Percentiles rank a stretch among this genome's conserved stretches.
Evolutionary conservation across 495 filamentous ascomycete species (phyloP).

Genomic region (Penicillium pulvis): DNA sequence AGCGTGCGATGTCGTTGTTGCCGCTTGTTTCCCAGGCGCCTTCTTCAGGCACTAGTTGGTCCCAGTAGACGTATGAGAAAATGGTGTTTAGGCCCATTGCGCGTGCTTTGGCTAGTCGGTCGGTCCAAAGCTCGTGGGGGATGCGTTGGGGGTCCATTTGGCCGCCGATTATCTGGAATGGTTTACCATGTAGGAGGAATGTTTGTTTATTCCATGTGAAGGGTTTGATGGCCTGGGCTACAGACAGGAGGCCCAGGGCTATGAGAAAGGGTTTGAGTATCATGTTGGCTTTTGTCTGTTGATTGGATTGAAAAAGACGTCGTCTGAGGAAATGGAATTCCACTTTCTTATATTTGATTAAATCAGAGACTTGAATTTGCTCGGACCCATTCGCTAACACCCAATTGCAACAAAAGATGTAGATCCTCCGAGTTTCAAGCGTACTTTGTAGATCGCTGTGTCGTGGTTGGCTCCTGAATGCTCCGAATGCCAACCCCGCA

Average conservation of each 20-base stretch:
- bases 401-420: constrained; percentile 1
- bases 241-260: constrained; percentile 5
- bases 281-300: constrained; percentile 5
- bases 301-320: not conserved
- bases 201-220: constrained; percentile 26
- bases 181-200: constrained; percentile 45
- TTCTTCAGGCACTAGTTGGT: constrained; percentile 40
- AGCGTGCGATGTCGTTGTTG: constrained; percentile 43
- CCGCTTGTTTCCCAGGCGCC: constrained; percentile 33
- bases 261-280: constrained; percentile 3
- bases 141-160: constrained; percentile 55
- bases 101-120: constrained; percentile 40
- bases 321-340: no score
- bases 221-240: constrained; percentile 11
- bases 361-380: not conserved
- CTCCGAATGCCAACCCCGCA: constrained; percentile 11
- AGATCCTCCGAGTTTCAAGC: constrained; percentile 5
- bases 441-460: not conserved
- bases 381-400: constrained; percentile 8
- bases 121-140: constrained; percentile 43
- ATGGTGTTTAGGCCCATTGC: constrained; percentile 52
- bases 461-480: constrained; percentile 9
- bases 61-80: constrained; percentile 52
- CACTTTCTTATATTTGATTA: not conserved
- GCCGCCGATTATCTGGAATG: constrained; percentile 48